Evolutionary conservation across 1,284 basidiomycete genomes (phyloP), one percentile per base, ranked within the genome.

Genomic region (Volvariella volvacea): DNA sequence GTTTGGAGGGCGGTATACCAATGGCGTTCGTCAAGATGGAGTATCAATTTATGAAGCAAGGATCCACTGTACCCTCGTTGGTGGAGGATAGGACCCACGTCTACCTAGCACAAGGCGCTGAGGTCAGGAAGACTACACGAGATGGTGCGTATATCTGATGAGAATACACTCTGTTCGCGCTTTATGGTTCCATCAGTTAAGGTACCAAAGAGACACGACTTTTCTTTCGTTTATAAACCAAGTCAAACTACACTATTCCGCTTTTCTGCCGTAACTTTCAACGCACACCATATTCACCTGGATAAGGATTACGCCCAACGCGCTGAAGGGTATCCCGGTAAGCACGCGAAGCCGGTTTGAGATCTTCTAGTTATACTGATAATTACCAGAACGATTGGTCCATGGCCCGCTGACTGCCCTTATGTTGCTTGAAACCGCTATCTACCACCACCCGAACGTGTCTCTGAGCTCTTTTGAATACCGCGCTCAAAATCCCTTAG

Each of bases 231-330:
- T 28, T 89, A 80, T 58, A 76, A 67, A 7, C 88, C 88, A 8
- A 79, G 74, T 16, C 61, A 78, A 28, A 80, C 80, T 3, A 88
- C 83, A 1, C 68, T 92, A 17, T 92, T 92, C 68, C 79, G 88
- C 8, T 92, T 86, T 65, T 90, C 87, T 8, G 87, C 89, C 12
- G 67, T 92, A 30, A 92, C 83, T 47, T 90, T 87, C 64, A 87
- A 88, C 51, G 80, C 76, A 7, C 84, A 88, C 53, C 69, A 77
- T 48, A 84, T 88, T 50, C 85, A 88, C 58, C 68, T 87, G 9
- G 82, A 88, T 63, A 77, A 76, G 49, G 76, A 80, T 20, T 89
- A 83, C 56, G 76, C 85, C 10, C 75, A 73, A 39, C 59, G 66
- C 17, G 70, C 67, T n/a, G 85, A 92, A 62, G 84, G 85, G 8